Evolutionary conservation across 2,329 filamentous ascomycete genomes (phyloP), one percentile per base, ranked within the genome.

Genomic region (Thyridium curvatum): DNA sequence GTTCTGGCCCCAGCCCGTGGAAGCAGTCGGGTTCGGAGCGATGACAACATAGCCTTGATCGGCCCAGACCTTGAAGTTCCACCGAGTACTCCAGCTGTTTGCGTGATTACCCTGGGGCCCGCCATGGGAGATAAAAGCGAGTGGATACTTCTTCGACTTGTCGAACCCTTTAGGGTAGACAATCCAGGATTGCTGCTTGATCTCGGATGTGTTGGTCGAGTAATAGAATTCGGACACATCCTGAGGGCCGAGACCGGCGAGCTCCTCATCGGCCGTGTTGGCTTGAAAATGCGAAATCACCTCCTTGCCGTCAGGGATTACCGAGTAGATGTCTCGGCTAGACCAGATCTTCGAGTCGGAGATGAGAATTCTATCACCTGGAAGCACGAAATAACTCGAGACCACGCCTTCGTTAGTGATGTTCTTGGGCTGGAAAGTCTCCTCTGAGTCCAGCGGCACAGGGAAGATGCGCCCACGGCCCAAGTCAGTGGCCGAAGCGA

Each of bases 1-100:
- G 3, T 60, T 55, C 50, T 76, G 72, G 3, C 72, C 72, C 47
- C 72, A 77, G 10, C 72, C 68, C 6, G 68, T 71, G 40, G 66
- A 71, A 12, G 71, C 72, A 2, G 71, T 72, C 3, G 72, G 72
- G 46, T 77, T 75, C 8, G 72, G 72, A 7, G 68, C 63, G 33
- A 76, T 61, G 4, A 75, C 72, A 21, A 76, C 64, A 46, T 76
- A 76, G 9, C 72, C 72, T 48, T 77, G 72, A 44, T 75, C 72
- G 7, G 72, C 72, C 53, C 73, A 76, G 34, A 73, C 61, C 28
- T 69, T 68, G 14, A 69, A 69, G 48, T 75, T 74, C 71, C 71
- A 74, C 6, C 71, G 58, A 4, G 68, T 74, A 36, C 63, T 68
- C 71, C 71, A 75, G 30, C 62, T 60, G 46, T 74, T 70, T 42